Base-by-base conservation (phyloP, 2,329 filamentous ascomycete genomes). In the Dactylonectria estremocensis region DNA sequence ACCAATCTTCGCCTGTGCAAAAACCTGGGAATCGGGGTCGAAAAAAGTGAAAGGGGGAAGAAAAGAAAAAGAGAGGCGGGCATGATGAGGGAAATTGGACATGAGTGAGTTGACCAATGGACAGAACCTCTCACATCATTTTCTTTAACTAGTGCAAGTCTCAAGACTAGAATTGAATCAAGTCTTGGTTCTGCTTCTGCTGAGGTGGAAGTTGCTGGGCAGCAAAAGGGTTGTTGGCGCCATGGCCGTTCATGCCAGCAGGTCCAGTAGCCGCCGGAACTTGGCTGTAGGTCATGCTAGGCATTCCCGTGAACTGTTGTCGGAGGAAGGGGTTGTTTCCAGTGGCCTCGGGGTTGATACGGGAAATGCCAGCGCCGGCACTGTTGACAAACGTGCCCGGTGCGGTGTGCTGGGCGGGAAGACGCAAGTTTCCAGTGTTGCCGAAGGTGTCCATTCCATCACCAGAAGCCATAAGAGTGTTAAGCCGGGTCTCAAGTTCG, bases 361-460 rank as follows among this genome's bases (percentile, higher is more conserved):
- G 88, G 74, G 90, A 90, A 64, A 93, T 83, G n/a, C 94, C 93
- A 43, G 92, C 87, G 56, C 96, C 96, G 7, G 96, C 95, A 67
- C 94, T 97, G 83, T 99, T 99, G 83, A 99, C 92, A 80, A 98
- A 99, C 0, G 93, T 97, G 28, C 95, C 96, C 0, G 96, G 96
- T 1, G 96, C 95, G 0, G 96, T 99, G 81, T 99, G 96, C 79
- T 99, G 96, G 2, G 96, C 91, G 1, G 96, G 96, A 71, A 99
- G 97, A 81, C 96, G 95, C 53, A 97, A 87, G 71, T 98, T 94
- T 73, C 96, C 96, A n/a, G 94, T 94, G 80, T 99, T 99, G 72
- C 96, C 96, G 79, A 97, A 99, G 0, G 96, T 99, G 79, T 99
- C 96, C 85, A 97, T 93, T 24, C 96, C 96, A 64, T 99, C 96